Conservation (phyloP, 2,329 filamentous ascomycete genomes). For the Epichloe coenophiala region DNA sequence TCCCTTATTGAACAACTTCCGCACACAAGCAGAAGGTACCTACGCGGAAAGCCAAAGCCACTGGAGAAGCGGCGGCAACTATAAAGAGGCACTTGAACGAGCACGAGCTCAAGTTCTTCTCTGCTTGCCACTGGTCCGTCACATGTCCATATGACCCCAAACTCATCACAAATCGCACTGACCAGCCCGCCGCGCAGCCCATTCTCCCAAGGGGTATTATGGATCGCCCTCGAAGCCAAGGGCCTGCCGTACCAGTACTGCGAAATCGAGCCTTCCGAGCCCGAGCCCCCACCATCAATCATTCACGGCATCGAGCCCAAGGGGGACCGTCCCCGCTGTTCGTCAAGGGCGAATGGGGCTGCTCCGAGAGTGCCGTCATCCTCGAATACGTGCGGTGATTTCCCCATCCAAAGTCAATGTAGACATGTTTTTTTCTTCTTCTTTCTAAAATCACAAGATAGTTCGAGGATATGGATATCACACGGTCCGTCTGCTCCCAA, state of each 20-base stretch:
- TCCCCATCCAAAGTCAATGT: too few species aligned
- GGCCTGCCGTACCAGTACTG: too few species aligned
- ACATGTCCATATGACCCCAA: too few species aligned
- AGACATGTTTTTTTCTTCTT: not conserved
- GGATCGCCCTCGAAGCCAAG: too few species aligned
- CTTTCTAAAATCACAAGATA: constrained; percentile 1
- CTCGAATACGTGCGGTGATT: constrained; percentile 58
- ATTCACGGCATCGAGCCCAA: constrained; percentile 54
- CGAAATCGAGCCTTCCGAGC: too few species aligned
- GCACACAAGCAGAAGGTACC: constrained; percentile 44
- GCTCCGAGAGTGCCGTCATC: constrained; percentile 68
- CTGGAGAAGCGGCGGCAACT: constrained; percentile 56
- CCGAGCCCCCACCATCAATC: too few species aligned
- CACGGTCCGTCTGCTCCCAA: constrained; percentile 49
- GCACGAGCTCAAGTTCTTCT: constrained; percentile 61
- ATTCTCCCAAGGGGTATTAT: too few species aligned
- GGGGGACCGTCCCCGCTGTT: constrained; percentile 59
- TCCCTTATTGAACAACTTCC: not conserved
- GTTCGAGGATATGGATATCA: constrained; percentile 56
- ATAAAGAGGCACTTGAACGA: constrained; percentile 58
- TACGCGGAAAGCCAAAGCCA: constrained; percentile 56
- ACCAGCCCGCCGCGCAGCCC: too few species aligned
- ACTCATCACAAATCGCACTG: too few species aligned
- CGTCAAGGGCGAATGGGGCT: constrained; percentile 69
- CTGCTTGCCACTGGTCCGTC: constrained; percentile 67